Evolutionary conservation across 1,139 yeast genomes (phyloP).

Genomic region (Yamadazyma atlantica): DNA sequence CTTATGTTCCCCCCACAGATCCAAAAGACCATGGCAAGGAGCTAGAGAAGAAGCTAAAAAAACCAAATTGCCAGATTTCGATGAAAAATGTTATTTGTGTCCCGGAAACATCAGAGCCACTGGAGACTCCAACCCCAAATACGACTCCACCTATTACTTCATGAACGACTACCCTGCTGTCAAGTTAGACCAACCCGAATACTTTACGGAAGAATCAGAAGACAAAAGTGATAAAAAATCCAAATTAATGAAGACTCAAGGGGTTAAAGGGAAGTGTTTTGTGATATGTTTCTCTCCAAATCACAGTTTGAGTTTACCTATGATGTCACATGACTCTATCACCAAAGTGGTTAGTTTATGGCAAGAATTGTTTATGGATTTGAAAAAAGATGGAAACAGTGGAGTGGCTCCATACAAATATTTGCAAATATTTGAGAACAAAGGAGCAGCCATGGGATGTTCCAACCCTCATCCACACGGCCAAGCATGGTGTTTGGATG

Average conservation of each 20-base stretch:
- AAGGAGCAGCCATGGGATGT: conserved; percentile 82
- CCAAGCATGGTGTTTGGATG: conserved; percentile 76
- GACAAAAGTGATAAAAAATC: conserved; percentile 27
- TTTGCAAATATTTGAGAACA: conserved; percentile 74
- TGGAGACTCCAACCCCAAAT: conserved; percentile 62
- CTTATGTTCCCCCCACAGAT: conserved; percentile 74
- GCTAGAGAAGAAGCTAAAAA: conserved; percentile 56
- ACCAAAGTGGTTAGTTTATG: conserved; percentile 55
- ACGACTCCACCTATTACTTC: conserved; percentile 58
- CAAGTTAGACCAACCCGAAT: conserved; percentile 54
- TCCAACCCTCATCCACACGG: conserved; percentile 82
- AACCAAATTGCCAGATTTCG: conserved; percentile 52
- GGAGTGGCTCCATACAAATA: conserved; percentile 53
- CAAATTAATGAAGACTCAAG: conserved; percentile 53
- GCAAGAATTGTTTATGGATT: conserved; percentile 51
- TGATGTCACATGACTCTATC: conserved; percentile 50
- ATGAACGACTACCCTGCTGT: conserved; percentile 75
- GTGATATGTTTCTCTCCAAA: conserved; percentile 78
- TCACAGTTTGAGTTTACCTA: conserved; percentile 66
- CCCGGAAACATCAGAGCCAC: conserved; percentile 71
- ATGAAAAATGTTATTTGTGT: conserved; percentile 69
- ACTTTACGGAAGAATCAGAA: conserved; percentile 19
- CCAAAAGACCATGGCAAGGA: conserved; percentile 83
- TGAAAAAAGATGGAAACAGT: conserved; percentile 34
- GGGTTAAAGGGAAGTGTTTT: conserved; percentile 67